Evolutionary conservation across 139 green algal genomes (phyloP).

Genomic region (Micractinium conductrix): DNA sequence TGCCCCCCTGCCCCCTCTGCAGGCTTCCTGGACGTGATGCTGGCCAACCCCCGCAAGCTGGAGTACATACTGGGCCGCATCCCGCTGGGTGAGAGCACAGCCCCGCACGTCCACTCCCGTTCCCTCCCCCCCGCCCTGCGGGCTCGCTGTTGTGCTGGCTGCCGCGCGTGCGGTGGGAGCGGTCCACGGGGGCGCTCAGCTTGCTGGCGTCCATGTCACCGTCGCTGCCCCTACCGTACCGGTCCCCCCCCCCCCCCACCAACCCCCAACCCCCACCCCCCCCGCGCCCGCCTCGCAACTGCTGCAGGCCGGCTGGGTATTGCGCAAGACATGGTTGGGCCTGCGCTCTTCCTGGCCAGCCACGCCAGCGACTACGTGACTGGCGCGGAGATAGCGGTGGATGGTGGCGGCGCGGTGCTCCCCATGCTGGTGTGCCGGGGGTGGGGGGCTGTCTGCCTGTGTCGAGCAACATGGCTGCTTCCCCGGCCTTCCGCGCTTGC

Average conservation of each 20-base stretch:
- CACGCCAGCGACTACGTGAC: constrained; percentile 17
- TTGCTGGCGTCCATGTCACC: no score
- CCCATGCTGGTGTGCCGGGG: neutral
- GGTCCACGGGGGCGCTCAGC: no score
- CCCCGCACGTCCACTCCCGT: no score
- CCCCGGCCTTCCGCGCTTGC: no score
- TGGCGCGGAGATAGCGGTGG: neutral
- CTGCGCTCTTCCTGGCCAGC: constrained; percentile 11
- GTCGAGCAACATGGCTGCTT: no score
- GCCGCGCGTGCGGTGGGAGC: no score
- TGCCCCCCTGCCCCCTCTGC: no score
- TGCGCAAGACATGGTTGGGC: constrained; percentile 10
- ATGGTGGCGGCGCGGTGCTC: constrained; percentile 7
- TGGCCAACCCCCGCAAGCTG: constrained; percentile 19
- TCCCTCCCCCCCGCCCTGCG: no score
- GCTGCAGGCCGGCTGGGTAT: constrained; percentile 8
- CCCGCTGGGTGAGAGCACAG: constrained; percentile 9
- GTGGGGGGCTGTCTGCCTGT: neutral
- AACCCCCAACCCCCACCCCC: no score
- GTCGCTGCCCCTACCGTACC: no score
- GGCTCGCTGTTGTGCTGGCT: no score
- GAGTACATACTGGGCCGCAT: constrained; percentile 22
- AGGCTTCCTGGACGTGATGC: constrained; percentile 9
- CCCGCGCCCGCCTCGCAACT: neutral
- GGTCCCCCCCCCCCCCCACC: no score